Evolutionary conservation across 2,329 filamentous ascomycete genomes (phyloP).

Genomic region (Blastomyces silverae): DNA sequence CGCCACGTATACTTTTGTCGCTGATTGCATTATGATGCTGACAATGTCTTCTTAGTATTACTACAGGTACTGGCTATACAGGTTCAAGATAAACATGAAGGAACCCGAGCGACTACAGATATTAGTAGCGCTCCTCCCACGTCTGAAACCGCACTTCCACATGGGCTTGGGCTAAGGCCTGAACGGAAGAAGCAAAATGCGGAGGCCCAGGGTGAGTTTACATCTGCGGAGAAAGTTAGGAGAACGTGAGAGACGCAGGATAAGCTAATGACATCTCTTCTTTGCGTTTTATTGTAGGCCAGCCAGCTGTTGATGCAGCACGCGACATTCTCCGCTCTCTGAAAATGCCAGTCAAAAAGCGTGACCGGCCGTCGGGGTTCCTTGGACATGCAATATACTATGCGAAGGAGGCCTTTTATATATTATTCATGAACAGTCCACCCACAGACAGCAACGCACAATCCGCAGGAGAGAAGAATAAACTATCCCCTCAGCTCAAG

Average conservation of each 20-base stretch:
- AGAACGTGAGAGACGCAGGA: not conserved
- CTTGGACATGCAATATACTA: conserved; percentile 55
- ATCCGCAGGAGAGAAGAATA: conserved; percentile 31
- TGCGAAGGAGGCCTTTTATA: conserved; percentile 54
- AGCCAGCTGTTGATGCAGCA: conserved; percentile 22
- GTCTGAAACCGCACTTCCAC: conserved; percentile 5
- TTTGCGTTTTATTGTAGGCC: conserved; percentile 15
- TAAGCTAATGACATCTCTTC: not conserved
- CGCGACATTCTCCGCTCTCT: conserved; percentile 20
- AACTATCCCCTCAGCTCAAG: conserved; percentile 41
- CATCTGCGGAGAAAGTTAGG: not conserved
- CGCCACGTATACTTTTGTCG: conserved; percentile 1
- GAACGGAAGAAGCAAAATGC: conserved; percentile 7
- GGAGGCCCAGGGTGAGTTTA: conserved; percentile 7
- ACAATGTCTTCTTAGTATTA: conserved; percentile 14
- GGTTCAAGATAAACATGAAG: conserved; percentile 12
- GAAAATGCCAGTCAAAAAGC: conserved; percentile 18
- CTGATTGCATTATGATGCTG: conserved; percentile 5
- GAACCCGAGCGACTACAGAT: conserved; percentile 5
- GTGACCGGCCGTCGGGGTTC: conserved; percentile 51
- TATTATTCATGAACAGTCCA: conserved; percentile 60
- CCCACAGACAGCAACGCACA: conserved; percentile 40
- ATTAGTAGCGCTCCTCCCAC: not conserved
- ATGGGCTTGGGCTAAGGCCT: conserved; percentile 13
- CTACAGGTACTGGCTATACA: conserved; percentile 15